These are phyloP conservation scores for Halenospora varia DNA, from an alignment of 495 filamentous ascomycete genomes.

Conservation along the genomic window DNA sequence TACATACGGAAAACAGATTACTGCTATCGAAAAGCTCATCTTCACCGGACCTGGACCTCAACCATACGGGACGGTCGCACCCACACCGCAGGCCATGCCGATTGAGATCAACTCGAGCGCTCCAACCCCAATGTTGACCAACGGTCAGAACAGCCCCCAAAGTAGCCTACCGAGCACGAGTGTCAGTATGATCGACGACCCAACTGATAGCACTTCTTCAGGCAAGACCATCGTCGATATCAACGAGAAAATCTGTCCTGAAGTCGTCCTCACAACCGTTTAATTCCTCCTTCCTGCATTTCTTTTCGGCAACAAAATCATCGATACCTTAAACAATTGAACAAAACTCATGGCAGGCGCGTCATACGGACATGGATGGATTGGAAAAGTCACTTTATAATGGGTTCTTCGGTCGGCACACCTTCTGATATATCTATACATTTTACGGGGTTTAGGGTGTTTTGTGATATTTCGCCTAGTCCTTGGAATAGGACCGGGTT, in stretches of 20 bases:
- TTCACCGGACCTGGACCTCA: constrained; percentile 33
- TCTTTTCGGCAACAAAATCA: background rate
- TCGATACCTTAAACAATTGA: background rate
- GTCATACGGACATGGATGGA: background rate
- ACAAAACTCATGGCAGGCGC: background rate
- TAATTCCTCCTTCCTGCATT: constrained; percentile 7
- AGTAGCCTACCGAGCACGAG: constrained; percentile 58
- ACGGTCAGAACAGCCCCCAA: constrained; percentile 60
- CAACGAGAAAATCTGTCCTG: constrained; percentile 16
- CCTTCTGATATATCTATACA: background rate
- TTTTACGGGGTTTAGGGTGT: background rate
- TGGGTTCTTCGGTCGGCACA: background rate
- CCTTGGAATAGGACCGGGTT: background rate
- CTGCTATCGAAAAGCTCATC: constrained; percentile 62
- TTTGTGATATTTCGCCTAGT: background rate
- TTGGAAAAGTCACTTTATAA: background rate
- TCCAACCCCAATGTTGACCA: constrained; percentile 56
- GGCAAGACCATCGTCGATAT: constrained; percentile 10
- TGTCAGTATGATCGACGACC: constrained; percentile 46
- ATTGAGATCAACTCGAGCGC: constrained; percentile 48
- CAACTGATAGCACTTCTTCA: constrained; percentile 14
- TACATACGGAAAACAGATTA: constrained; percentile 74
- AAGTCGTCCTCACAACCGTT: constrained; percentile 21
- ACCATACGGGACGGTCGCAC: constrained; percentile 13
- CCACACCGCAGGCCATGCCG: constrained; percentile 26